These are phyloP conservation scores for Beauveria pseudobassiana DNA, from an alignment of 2,329 filamentous ascomycete genomes.

Conservation along the genomic window DNA sequence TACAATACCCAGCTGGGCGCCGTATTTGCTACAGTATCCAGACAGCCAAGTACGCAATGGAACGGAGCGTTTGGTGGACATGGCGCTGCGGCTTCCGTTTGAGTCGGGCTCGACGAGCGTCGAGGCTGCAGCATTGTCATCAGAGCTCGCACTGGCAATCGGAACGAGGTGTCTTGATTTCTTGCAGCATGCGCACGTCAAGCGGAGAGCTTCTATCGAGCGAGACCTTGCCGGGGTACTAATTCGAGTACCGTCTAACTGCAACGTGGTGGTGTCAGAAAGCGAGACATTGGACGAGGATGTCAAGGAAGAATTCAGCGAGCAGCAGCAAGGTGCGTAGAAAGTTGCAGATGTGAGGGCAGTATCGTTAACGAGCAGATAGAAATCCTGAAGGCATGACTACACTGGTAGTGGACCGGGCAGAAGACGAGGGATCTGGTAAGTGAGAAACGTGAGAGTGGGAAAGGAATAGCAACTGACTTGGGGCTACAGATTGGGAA, in stretches of 20 bases:
- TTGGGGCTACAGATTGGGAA: slow-evolving; percentile 41
- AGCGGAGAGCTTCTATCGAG: slow-evolving; percentile 32
- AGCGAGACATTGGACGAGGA: slow-evolving; percentile 25
- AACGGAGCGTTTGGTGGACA: slow-evolving; percentile 36
- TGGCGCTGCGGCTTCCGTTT: slow-evolving; percentile 33
- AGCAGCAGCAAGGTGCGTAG: slow-evolving; percentile 21
- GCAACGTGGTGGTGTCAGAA: slow-evolving; percentile 31
- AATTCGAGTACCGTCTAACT: slow-evolving; percentile 34
- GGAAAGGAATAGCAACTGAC: neutral
- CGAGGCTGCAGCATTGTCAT: neutral
- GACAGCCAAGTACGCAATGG: slow-evolving; percentile 34
- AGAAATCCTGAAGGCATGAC: slow-evolving; percentile 42
- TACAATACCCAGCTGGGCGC: slow-evolving; percentile 40
- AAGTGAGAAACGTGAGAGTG: slow-evolving; percentile 27
- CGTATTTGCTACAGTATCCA: slow-evolving; percentile 40
- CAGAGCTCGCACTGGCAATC: slow-evolving; percentile 29
- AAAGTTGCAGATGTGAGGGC: neutral
- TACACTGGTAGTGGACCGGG: slow-evolving; percentile 47
- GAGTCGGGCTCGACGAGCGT: slow-evolving; percentile 18
- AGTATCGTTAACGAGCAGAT: neutral
- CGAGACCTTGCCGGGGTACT: slow-evolving; percentile 35
- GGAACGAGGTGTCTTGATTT: slow-evolving; percentile 39
- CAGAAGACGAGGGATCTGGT: slow-evolving; percentile 54
- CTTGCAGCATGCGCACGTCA: slow-evolving; percentile 39
- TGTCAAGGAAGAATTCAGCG: slow-evolving; percentile 21